phyloP scores from a whole-genome alignment of 2,329 filamentous ascomycete genomes.

The Pestalotiopsis sp. region DNA sequence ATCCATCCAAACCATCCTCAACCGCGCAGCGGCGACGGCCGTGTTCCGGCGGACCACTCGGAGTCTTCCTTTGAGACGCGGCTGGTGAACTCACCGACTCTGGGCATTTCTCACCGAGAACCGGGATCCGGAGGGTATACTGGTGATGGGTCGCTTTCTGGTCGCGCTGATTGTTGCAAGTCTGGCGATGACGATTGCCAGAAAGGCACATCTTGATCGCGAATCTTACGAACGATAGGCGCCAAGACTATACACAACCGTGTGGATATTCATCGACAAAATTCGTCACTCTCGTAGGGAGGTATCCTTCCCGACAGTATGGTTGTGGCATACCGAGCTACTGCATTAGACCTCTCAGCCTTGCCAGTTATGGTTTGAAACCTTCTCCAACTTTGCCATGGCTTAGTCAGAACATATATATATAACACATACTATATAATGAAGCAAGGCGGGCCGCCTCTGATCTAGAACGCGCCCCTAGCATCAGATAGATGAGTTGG shows the following conservation, averaged over 20 bases:
- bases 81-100: not conserved
- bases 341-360: not conserved
- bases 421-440: not conserved
- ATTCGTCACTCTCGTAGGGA: not conserved
- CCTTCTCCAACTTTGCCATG: not conserved
- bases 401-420: not conserved
- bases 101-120: not conserved
- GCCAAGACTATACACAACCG: too few species aligned
- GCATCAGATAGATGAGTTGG: not conserved
- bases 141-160: not conserved
- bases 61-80: not conserved
- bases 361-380: not conserved
- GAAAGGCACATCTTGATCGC: too few species aligned
- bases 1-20: not conserved
- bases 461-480: not conserved
- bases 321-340: not conserved
- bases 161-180: too few species aligned
- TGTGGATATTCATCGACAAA: too few species aligned
- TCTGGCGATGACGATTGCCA: too few species aligned
- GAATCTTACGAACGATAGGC: too few species aligned
- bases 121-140: not conserved
- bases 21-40: not conserved
- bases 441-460: not conserved
- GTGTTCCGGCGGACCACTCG: not conserved
- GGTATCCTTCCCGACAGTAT: not conserved